Evolutionary conservation across 257 asterid genomes (phyloP).

Genomic region (Solanum boliviense): DNA sequence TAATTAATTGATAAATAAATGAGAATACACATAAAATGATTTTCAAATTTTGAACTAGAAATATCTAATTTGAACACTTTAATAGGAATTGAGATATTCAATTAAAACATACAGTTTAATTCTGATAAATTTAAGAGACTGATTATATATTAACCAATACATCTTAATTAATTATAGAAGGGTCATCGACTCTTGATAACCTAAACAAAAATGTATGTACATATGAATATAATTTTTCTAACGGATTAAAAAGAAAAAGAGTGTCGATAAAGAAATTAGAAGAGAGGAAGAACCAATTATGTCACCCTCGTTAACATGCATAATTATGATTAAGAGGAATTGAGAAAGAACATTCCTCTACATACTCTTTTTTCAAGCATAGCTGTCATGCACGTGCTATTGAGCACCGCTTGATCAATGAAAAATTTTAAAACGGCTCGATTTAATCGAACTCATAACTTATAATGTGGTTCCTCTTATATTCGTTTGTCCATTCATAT

Average conservation of each 20-base stretch:
- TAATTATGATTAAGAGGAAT: background rate
- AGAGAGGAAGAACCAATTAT: background rate
- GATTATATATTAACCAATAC: no score
- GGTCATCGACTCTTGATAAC: background rate
- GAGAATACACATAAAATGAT: background rate
- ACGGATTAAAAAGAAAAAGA: background rate
- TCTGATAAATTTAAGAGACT: no score
- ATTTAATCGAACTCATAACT: background rate
- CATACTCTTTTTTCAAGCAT: background rate
- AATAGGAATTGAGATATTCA: no score
- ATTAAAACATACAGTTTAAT: no score
- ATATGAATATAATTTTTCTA: background rate
- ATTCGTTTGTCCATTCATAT: background rate
- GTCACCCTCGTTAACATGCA: background rate
- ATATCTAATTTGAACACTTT: background rate
- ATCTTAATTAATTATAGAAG: no score
- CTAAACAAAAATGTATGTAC: background rate
- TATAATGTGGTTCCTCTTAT: background rate
- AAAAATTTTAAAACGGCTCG: fast-evolving
- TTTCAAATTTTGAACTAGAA: no score
- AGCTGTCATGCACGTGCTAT: slow-evolving; percentile 1
- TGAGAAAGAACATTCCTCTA: slow-evolving; percentile 7
- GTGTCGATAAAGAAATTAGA: background rate
- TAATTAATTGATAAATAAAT: no score
- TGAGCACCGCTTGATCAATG: background rate